These are phyloP conservation scores for Dovyalis caffra DNA, from an alignment of 345 rosid genomes.

Conservation along the genomic window DNA sequence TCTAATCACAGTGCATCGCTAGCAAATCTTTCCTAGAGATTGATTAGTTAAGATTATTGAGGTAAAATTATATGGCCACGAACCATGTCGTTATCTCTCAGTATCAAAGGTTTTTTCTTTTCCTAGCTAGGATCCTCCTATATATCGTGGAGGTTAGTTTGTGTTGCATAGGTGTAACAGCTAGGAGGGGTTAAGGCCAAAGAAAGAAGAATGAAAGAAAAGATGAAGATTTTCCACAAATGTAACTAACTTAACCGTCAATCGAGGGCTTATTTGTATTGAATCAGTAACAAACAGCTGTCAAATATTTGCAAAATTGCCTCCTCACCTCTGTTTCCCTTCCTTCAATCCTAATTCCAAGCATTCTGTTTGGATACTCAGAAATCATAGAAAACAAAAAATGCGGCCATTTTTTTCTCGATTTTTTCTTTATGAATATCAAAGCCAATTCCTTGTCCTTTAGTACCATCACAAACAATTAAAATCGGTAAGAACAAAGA, in stretches of 20 bases:
- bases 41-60: no score
- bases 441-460: no score
- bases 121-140: no score
- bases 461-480: no score
- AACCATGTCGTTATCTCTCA: no score
- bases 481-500: no score
- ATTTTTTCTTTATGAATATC: background rate
- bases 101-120: no score
- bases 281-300: background rate
- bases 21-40: no score
- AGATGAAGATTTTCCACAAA: background rate
- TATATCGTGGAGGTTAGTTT: no score
- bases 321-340: slow-evolving; percentile 20
- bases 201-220: background rate
- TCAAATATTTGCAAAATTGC: background rate
- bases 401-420: background rate
- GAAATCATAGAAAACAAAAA: background rate
- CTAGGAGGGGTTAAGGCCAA: no score
- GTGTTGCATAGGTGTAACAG: background rate
- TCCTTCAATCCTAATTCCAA: slow-evolving; percentile 22
- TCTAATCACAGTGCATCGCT: no score
- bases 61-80: no score
- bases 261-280: slow-evolving; percentile 1
- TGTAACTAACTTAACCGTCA: background rate
- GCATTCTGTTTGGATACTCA: slow-evolving; percentile 18